Evolutionary conservation across 1,284 basidiomycete species (phyloP).

Genomic region (Sanghuangporus weigelae): DNA sequence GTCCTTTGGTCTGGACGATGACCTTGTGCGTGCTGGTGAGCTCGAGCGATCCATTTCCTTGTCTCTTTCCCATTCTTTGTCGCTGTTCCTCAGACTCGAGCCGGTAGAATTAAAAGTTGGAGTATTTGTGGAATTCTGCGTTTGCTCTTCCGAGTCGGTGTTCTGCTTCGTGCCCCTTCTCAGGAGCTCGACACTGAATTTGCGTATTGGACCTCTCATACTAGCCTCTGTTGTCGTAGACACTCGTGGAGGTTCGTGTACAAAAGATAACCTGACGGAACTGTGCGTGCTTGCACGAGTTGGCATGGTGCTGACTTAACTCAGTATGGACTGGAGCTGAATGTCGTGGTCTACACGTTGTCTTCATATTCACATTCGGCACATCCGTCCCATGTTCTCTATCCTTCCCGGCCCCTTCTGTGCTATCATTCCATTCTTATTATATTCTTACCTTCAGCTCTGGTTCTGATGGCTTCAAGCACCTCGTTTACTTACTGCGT

Average conservation of each 20-base stretch:
- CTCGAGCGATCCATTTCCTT: neutral
- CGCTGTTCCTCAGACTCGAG: neutral
- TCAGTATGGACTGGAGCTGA: neutral
- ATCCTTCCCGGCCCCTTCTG: neutral
- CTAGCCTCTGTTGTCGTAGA: neutral
- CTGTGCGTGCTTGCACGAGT: neutral
- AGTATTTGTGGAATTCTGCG: no score
- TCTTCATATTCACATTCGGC: neutral
- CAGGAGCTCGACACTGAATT: neutral
- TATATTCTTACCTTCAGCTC: neutral
- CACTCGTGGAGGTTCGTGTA: neutral
- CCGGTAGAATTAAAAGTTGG: neutral
- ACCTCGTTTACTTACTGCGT: neutral
- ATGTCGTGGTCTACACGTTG: conserved; percentile 3
- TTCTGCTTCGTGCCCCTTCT: neutral
- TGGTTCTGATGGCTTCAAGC: neutral
- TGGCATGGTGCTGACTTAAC: neutral
- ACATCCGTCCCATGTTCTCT: neutral
- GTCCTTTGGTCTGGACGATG: neutral
- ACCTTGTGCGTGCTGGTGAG: neutral
- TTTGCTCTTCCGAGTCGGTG: neutral
- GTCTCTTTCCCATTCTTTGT: neutral
- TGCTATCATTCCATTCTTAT: neutral
- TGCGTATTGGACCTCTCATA: conserved; percentile 1
- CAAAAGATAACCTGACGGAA: neutral